Percentiles rank a stretch among this genome's conserved stretches.
These are phyloP conservation scores for Psilocybe subaeruginosa DNA, from an alignment of 768 basidiomycete species.

Conservation along the genomic window DNA sequence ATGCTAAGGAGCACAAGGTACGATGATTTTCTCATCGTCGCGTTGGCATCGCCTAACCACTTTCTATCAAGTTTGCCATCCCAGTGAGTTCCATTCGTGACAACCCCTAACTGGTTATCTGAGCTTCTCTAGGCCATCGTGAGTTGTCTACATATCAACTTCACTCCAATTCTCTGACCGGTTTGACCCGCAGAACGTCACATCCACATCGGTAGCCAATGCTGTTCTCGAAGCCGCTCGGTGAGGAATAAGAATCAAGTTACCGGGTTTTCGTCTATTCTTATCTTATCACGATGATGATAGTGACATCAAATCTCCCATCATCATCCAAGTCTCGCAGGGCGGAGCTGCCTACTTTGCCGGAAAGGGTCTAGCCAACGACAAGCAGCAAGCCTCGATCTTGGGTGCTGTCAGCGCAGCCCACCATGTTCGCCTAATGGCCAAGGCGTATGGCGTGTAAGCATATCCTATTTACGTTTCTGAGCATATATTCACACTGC, in stretches of 20 bases:
- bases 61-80: constrained; percentile 68
- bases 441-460: constrained; percentile 91
- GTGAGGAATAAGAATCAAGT: constrained; percentile 36
- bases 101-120: constrained; percentile 4
- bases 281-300: constrained; percentile 21
- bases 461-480: constrained; percentile 30
- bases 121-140: constrained; percentile 67
- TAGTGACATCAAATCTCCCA: constrained; percentile 94
- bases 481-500: constrained; percentile 6
- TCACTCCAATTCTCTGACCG: constrained; percentile 7
- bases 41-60: not conserved
- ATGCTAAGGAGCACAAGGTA: constrained; percentile 88
- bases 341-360: constrained; percentile 96
- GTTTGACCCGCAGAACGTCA: constrained; percentile 72
- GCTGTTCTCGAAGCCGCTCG: constrained; percentile 95
- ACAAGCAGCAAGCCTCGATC: constrained; percentile 94
- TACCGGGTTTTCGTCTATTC: constrained; percentile 7
- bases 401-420: constrained; percentile 92
- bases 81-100: constrained; percentile 56
- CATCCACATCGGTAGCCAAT: constrained; percentile 94
- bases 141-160: constrained; percentile 34
- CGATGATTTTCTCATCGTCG: constrained; percentile 8
- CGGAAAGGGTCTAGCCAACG: constrained; percentile 94
- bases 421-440: constrained; percentile 85
- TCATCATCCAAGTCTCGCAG: constrained; percentile 97